Percentiles rank a stretch among this genome's conserved stretches.
phyloP scores from a whole-genome alignment of 164 flowering plant species.

The Chloranthus sessilifolius region DNA sequence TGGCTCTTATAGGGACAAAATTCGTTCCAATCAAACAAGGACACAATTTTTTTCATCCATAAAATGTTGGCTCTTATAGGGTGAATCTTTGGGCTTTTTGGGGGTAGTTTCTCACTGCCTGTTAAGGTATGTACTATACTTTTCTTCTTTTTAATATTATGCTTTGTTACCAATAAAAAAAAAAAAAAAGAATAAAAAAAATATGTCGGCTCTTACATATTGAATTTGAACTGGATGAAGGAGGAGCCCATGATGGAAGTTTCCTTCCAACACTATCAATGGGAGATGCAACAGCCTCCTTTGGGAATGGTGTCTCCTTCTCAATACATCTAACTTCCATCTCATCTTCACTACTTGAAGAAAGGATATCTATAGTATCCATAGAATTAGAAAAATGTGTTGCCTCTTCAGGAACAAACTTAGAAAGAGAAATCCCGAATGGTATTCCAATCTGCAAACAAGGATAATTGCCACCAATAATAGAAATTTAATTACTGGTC shows the following conservation, averaged over 20 bases:
- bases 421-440: slow-evolving; percentile 11
- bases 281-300: slow-evolving; percentile 16
- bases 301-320: slow-evolving; percentile 12
- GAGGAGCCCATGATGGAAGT: slow-evolving; percentile 45
- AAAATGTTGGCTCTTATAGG: slow-evolving; percentile 14
- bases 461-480: slow-evolving; percentile 4
- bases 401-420: slow-evolving; percentile 7
- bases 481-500: neutral
- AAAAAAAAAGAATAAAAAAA: too few relatives aligned
- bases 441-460: slow-evolving; percentile 20
- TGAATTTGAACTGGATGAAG: slow-evolving; percentile 15
- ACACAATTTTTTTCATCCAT: neutral
- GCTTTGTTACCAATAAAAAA: too few relatives aligned
- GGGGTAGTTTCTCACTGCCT: too few relatives aligned
- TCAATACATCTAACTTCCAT: slow-evolving; percentile 23
- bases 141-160: too few relatives aligned
- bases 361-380: slow-evolving; percentile 60
- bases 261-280: slow-evolving; percentile 24
- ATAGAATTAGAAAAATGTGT: slow-evolving; percentile 18
- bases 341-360: slow-evolving; percentile 69
- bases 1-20: slow-evolving; percentile 5
- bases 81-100: too few relatives aligned
- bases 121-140: too few relatives aligned
- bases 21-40: neutral
- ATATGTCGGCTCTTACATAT: too few relatives aligned